A percentile compares a stretch with the other conserved stretches of the same genome.
Evolutionary conservation across 495 filamentous ascomycete genomes (phyloP).

Genomic region (Darksidea phi): DNA sequence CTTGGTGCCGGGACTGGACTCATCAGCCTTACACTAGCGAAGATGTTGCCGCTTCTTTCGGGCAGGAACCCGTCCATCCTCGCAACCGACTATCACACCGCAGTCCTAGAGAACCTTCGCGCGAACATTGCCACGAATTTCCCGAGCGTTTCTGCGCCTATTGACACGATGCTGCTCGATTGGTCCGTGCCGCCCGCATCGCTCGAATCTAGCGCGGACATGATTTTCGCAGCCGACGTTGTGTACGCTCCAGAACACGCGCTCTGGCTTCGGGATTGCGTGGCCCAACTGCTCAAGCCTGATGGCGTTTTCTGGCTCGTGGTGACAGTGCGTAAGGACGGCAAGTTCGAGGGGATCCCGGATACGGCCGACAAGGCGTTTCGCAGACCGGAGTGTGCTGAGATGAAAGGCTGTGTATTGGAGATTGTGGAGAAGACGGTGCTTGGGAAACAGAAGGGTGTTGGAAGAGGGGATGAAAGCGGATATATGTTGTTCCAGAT

Average conservation of each 20-base stretch:
- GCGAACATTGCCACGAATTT: constrained; percentile 21
- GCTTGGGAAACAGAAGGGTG: constrained; percentile 16
- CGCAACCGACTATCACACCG: constrained; percentile 25
- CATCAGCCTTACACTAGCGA: constrained; percentile 18
- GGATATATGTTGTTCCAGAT: constrained; percentile 21
- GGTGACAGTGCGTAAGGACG: constrained; percentile 14
- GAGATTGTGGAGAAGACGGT: constrained; percentile 10
- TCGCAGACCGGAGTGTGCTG: neutral
- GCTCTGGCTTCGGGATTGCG: constrained; percentile 18
- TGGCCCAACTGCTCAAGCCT: constrained; percentile 6
- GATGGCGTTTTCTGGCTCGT: constrained; percentile 22
- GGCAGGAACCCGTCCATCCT: neutral
- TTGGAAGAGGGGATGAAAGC: constrained; percentile 23
- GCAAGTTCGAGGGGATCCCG: constrained; percentile 24
- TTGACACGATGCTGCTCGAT: constrained; percentile 17
- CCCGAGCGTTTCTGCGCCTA: neutral
- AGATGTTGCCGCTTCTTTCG: constrained; percentile 4
- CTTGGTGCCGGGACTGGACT: constrained; percentile 29
- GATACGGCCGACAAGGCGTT: constrained; percentile 25
- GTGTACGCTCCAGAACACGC: constrained; percentile 24
- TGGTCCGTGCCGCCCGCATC: constrained; percentile 6
- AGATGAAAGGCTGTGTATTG: constrained; percentile 1
- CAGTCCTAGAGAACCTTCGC: constrained; percentile 21
- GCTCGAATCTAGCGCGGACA: neutral
- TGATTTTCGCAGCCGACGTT: constrained; percentile 25